Conservation (phyloP, 805 yeast species). For the Sungouiella blattae region DNA sequence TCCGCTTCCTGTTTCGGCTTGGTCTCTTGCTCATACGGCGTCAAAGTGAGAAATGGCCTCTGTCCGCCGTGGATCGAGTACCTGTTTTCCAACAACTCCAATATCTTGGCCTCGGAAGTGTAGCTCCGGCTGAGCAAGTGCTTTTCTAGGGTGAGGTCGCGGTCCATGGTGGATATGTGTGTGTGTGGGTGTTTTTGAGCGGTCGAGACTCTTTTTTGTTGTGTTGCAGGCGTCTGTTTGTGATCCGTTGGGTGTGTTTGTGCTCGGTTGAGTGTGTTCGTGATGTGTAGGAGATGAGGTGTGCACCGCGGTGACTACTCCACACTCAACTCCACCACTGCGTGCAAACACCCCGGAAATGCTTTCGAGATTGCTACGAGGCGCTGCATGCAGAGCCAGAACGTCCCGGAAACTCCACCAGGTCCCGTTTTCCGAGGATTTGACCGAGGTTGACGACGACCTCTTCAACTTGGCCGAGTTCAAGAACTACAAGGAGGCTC, state of each 20-base stretch:
- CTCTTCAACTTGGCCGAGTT: conserved; percentile 37
- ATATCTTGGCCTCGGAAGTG: conserved; percentile 32
- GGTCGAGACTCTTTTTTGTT: no score
- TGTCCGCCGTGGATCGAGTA: conserved; percentile 46
- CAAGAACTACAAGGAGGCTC: conserved; percentile 34
- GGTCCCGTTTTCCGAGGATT: conserved; percentile 40
- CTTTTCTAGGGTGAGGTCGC: conserved; percentile 43
- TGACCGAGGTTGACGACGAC: conserved; percentile 30
- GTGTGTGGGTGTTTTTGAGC: no score
- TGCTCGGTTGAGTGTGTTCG: neutral
- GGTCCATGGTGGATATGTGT: conserved; percentile 41
- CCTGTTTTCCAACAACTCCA: conserved; percentile 40
- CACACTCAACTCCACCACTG: no score
- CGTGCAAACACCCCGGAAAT: conserved; percentile 1
- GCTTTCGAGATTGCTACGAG: conserved; percentile 6
- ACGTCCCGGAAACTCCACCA: conserved; percentile 8
- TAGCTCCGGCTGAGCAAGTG: conserved; percentile 45
- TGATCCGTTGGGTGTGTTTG: no score
- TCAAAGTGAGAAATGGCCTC: conserved; percentile 42
- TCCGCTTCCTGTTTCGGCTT: conserved; percentile 5
- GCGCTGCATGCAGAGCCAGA: no score
- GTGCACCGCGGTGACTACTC: no score
- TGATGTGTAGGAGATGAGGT: neutral
- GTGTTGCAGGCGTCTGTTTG: no score
- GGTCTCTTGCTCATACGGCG: conserved; percentile 28